Evolutionary conservation across 805 yeast species (phyloP), one percentile per base, ranked within the genome.

Genomic region (Metschnikowia vanudenii): DNA sequence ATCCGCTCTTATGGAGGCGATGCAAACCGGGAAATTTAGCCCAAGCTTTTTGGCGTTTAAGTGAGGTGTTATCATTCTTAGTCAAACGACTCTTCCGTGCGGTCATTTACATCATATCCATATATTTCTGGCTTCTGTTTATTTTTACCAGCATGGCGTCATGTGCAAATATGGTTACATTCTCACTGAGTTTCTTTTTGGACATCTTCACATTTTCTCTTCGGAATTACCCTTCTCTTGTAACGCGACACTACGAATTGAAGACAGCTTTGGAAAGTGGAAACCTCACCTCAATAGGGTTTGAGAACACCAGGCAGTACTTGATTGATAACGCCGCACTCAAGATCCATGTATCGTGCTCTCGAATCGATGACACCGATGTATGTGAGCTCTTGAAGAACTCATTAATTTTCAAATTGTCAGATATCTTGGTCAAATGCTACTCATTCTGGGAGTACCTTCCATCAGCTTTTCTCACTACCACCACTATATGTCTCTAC

Each of bases 141-240:
- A 39, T 60, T 9, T 33, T 59, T 24, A 46, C 46, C 39, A 35
- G 53, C 18, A 49, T 67, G 17, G 54, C 61, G 35, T 47, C 56
- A 30, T 61, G 57, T 37, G 63, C 67, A 20, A 61, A 64, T 44
- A 50, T 61, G 35, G 54, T 61, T 14, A 64, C 72, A 2, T 67
- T 58, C 42, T 59, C 69, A n/a, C 52, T 54, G 16, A 62, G 59
- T 37, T 62, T 61, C 37, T 47, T 64, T 28, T 35, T 47, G 20
- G 73, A 69, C 44, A 49, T 61, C n/a, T 32, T 59, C 43, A 64
- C 72, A 5, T 69, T 51, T 47, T 35, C 61, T 3, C 40, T 63
- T 13, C 49, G 60, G 16, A 52, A 63, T 49, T 46, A 53, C 39
- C 42, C 43, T 2, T n/a, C 20, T 11, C 40, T 65, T 10, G 16